Base-by-base conservation (phyloP, 1,284 basidiomycete species). In the Caloboletus inedulis region DNA sequence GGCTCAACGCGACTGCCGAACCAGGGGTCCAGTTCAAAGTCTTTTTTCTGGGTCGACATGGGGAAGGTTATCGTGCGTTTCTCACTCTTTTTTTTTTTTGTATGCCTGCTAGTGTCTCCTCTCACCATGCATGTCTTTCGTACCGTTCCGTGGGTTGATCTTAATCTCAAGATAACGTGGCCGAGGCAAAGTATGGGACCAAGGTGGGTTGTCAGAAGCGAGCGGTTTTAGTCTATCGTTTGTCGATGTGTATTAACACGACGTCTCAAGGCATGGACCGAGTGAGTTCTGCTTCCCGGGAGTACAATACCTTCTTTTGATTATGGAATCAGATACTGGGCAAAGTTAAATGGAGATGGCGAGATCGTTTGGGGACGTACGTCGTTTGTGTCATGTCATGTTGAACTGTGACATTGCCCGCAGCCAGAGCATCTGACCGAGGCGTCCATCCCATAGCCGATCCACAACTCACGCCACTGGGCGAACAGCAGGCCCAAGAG, bases 291-390 rank as follows among this genome's bases (percentile, higher is more conserved):
- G 0, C 9, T 52, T 29, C 43, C 21, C 3, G 29, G 21, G 39
- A 19, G 10, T 37, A 29, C 31, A 14, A 31, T 12, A 16, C 45
- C 12, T 36, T 48, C 16, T 21, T 21, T 46, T 50, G 21, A 58
- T 19, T 1, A 14, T 40, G 14, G 33, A 7, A 48, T 23, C 54
- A 84, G 85, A 13, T 69, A 88, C 59, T 94, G 85, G 84, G 79
- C 89, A 0, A 82, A 79, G 60, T 64, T 87, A 19, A 73, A 86
- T 43, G 83, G 83, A 0, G 88, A 95, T 60, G 87, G 75, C 12
- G 78, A 87, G 49, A 72, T 92, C 10, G 76, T 73, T 1, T 94
- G 91, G 91, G 91, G 90, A 31, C 90, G 85, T 85, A 63, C 62
- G 85, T 80, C 25, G 1, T 51, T 48, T 13, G 19, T 27, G 3